phyloP scores from a whole-genome alignment of 2,329 filamentous ascomycete species.

The Cyphellophora attinorum region DNA sequence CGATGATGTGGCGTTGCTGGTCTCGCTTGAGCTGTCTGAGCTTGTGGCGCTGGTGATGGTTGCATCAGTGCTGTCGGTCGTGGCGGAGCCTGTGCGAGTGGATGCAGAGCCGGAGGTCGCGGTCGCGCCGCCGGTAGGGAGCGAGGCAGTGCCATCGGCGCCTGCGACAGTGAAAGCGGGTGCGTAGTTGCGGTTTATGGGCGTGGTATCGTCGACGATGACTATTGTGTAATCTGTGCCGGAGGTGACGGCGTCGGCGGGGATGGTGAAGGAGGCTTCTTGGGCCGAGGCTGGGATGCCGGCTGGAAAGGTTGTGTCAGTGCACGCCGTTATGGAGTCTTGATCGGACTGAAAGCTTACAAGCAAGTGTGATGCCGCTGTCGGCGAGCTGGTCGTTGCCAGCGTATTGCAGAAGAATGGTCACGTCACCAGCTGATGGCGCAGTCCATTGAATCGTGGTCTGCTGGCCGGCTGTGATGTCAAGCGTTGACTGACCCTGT shows the following conservation, averaged over 20 bases:
- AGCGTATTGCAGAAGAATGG: slow-evolving; percentile 39
- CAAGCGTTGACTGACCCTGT: slow-evolving; percentile 24
- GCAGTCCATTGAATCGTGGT: slow-evolving; percentile 40
- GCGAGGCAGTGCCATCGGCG: slow-evolving; percentile 28
- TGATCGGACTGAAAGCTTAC: slow-evolving; percentile 29
- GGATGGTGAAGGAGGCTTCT: slow-evolving; percentile 38
- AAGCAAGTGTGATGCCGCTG: slow-evolving; percentile 30
- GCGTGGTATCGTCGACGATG: slow-evolving; percentile 40
- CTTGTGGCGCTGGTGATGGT: slow-evolving; percentile 12
- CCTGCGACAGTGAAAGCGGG: slow-evolving; percentile 41
- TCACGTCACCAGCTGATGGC: slow-evolving; percentile 39
- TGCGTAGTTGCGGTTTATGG: slow-evolving; percentile 40
- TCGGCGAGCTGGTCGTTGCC: slow-evolving; percentile 26
- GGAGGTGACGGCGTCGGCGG: slow-evolving; percentile 29
- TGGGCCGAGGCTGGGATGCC: slow-evolving; percentile 37
- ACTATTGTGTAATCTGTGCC: slow-evolving; percentile 41
- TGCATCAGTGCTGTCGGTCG: slow-evolving; percentile 18
- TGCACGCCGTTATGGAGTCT: slow-evolving; percentile 5
- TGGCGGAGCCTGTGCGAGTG: slow-evolving; percentile 12
- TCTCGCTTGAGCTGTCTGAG: slow-evolving; percentile 1
- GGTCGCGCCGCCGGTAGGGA: slow-evolving; percentile 22
- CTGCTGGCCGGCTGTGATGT: slow-evolving; percentile 36
- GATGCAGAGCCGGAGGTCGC: slow-evolving; percentile 18
- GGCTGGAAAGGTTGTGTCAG: slow-evolving; percentile 26
- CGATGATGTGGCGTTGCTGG: slow-evolving; percentile 13